Conservation (phyloP, 495 filamentous ascomycete genomes). For the Aspergillus affinis region DNA sequence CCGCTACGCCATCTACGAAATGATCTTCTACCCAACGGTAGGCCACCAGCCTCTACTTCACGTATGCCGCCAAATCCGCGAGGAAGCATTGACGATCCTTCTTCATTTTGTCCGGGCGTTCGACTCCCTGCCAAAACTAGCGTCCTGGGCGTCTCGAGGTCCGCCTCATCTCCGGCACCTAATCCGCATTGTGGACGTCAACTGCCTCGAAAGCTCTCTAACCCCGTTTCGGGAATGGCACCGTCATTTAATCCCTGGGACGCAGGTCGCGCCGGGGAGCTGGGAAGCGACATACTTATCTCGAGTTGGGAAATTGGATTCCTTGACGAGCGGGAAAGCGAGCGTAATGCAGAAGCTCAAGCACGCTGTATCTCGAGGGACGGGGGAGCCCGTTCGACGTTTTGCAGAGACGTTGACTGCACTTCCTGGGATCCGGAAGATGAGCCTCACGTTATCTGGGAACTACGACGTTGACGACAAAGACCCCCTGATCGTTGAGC, state of each 20-base stretch:
- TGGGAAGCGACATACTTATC: neutral
- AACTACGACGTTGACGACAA: neutral
- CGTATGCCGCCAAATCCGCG: neutral
- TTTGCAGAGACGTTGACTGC: neutral
- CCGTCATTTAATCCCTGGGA: neutral
- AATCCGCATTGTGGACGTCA: neutral
- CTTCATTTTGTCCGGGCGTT: neutral
- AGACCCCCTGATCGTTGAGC: neutral
- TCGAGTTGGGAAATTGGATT: neutral
- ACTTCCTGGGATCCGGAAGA: neutral
- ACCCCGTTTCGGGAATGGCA: neutral
- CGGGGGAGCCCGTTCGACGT: neutral
- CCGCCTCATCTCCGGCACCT: neutral
- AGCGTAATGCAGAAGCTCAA: neutral
- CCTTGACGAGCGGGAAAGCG: neutral
- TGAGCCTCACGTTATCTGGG: neutral
- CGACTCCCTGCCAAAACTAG: neutral
- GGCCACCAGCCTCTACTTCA: neutral
- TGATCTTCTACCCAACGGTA: neutral
- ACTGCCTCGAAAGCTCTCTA: neutral
- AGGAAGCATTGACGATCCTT: neutral
- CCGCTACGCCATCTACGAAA: neutral
- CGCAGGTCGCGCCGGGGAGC: neutral
- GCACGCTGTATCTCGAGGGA: neutral
- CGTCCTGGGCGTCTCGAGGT: neutral